Percentiles rank a stretch among this genome's conserved stretches.
Evolutionary conservation across 306 rosid species (phyloP).

Genomic region (Prunus padus): DNA sequence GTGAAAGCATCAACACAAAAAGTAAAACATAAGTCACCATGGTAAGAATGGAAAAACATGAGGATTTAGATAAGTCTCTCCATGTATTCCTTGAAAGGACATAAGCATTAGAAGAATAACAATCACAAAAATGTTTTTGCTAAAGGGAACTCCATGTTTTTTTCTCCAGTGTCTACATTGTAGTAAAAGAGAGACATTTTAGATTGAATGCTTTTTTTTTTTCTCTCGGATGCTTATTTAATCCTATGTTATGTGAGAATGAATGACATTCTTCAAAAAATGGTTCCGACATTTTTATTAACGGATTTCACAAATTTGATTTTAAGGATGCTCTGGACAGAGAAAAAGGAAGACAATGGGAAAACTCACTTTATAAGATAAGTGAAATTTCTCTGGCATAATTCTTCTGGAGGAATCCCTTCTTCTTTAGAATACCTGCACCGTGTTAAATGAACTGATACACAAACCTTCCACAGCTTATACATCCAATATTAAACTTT

Average conservation of each 20-base stretch:
- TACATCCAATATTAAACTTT: slow-evolving; percentile 2
- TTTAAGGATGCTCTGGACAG: neutral
- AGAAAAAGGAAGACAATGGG: slow-evolving; percentile 2
- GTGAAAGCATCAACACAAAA: neutral
- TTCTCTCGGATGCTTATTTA: neutral
- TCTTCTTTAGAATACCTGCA: slow-evolving; percentile 96
- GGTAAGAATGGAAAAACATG: neutral
- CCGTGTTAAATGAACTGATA: neutral
- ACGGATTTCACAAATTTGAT: neutral
- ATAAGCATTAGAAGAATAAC: neutral
- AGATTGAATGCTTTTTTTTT: no score
- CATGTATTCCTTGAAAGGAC: neutral
- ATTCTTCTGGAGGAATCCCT: slow-evolving; percentile 48
- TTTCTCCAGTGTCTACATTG: no score
- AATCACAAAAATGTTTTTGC: neutral
- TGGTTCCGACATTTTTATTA: neutral
- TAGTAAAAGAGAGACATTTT: no score
- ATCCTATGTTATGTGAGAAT: neutral
- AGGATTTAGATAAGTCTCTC: neutral
- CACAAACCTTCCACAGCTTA: neutral
- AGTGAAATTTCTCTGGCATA: slow-evolving; percentile 63
- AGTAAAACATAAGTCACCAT: neutral
- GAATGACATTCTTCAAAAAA: neutral
- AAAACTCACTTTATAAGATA: slow-evolving; percentile 76
- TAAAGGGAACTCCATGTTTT: no score